These are phyloP conservation scores for Solanum acaule DNA, from an alignment of 257 asterid genomes.

Conservation along the genomic window DNA sequence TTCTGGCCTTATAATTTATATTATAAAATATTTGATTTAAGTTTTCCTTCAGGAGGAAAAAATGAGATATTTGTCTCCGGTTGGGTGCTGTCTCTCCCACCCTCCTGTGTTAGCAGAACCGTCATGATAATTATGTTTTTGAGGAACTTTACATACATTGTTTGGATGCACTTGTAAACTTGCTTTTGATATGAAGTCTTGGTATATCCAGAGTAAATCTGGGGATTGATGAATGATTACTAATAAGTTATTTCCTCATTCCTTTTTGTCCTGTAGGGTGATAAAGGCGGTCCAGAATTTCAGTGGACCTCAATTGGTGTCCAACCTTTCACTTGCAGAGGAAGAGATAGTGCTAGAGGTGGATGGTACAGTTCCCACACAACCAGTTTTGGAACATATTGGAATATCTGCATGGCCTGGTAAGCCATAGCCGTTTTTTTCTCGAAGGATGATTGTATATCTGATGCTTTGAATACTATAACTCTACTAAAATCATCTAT, in stretches of 20 bases:
- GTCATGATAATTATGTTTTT: background rate
- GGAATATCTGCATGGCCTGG: slow-evolving; percentile 99
- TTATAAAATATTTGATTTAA: background rate
- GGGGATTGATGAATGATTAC: slow-evolving; percentile 2
- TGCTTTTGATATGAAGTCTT: background rate
- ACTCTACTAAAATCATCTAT: background rate
- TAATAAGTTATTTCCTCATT: slow-evolving; percentile 2
- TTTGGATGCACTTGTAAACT: background rate
- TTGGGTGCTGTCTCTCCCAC: background rate
- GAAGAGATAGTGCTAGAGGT: slow-evolving; percentile 68
- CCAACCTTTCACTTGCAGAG: slow-evolving; percentile 68
- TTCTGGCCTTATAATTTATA: background rate
- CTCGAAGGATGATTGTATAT: background rate
- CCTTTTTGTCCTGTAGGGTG: slow-evolving; percentile 41
- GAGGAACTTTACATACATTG: background rate
- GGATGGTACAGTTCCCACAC: slow-evolving; percentile 81
- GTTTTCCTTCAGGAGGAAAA: background rate
- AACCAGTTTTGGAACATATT: slow-evolving; percentile 77
- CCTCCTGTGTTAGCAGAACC: background rate
- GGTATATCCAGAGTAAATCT: background rate
- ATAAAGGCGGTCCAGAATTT: slow-evolving; percentile 55
- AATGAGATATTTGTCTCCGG: background rate
- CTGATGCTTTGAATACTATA: background rate
- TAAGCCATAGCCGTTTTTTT: slow-evolving; percentile 19
- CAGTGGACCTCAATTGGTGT: slow-evolving; percentile 43